Conservation (phyloP, 176 grass and related monocot species). For the Puccinellia tenuiflora region DNA sequence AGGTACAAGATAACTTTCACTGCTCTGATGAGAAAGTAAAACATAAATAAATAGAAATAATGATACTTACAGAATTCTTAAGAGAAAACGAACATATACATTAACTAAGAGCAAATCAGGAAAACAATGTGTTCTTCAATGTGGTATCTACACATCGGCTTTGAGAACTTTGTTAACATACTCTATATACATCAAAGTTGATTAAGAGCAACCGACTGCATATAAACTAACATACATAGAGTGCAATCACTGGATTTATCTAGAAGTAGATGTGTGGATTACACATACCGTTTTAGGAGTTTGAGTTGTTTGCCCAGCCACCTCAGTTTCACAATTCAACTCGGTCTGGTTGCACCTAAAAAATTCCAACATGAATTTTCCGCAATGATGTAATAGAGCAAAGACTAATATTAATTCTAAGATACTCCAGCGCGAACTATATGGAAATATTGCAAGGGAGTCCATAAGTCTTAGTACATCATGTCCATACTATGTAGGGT, state of each 20-base stretch:
- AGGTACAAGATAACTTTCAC: not conserved
- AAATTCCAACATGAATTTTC: slow-evolving; percentile 11
- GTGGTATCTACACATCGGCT: not conserved
- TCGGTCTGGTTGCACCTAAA: slow-evolving; percentile 50
- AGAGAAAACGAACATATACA: not conserved
- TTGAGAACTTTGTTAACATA: not conserved
- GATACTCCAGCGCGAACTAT: not conserved
- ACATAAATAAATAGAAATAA: not conserved
- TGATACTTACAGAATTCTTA: not conserved
- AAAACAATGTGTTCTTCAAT: not conserved
- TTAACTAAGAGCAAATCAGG: not conserved
- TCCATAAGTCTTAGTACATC: not conserved
- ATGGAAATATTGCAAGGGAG: not conserved
- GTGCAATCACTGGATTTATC: not conserved
- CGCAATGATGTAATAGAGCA: not conserved
- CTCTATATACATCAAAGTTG: not conserved
- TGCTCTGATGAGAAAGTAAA: not conserved
- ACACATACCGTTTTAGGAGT: slow-evolving; percentile 48
- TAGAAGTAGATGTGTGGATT: not conserved
- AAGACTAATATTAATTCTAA: not conserved
- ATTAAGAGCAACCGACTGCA: not conserved
- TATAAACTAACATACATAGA: not conserved
- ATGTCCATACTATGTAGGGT: not conserved
- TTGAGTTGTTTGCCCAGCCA: slow-evolving; percentile 19
- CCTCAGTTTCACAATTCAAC: slow-evolving; percentile 26